phyloP scores from a whole-genome alignment of 208 protist genomes.

The Wallacemonas collosoma region DNA sequence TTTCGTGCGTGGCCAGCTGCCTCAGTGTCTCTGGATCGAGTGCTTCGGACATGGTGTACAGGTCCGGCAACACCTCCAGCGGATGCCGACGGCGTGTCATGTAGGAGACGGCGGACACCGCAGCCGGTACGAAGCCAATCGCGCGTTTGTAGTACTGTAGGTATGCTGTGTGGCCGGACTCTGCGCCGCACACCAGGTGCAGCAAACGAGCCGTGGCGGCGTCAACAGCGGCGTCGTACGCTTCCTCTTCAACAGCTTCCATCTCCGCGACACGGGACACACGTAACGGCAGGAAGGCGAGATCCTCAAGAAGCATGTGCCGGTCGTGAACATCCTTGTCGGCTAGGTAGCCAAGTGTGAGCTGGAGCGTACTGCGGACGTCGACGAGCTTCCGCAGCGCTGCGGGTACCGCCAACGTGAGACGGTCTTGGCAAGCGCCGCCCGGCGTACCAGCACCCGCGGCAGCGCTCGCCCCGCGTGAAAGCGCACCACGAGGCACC shows the following conservation, averaged over 20 bases:
- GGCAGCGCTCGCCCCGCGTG: no score
- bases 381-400: slow-evolving; percentile 29
- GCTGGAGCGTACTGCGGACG: slow-evolving; percentile 45
- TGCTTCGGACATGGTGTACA: slow-evolving; percentile 8
- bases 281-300: slow-evolving; percentile 67
- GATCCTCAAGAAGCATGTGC: slow-evolving; percentile 53
- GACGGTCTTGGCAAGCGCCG: background rate
- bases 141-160: slow-evolving; percentile 20
- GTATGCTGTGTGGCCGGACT: slow-evolving; percentile 4
- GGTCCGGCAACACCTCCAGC: slow-evolving; percentile 12
- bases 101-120: background rate
- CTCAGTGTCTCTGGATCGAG: background rate
- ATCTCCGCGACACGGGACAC: slow-evolving; percentile 53
- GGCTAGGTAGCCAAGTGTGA: slow-evolving; percentile 33
- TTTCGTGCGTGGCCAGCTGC: background rate
- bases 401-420: background rate
- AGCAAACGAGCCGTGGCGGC: slow-evolving; percentile 48
- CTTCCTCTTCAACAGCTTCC: slow-evolving; percentile 47
- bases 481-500: no score
- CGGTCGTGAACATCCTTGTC: slow-evolving; percentile 30
- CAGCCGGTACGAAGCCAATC: slow-evolving; percentile 13
- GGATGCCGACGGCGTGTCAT: slow-evolving; percentile 6
- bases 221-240: slow-evolving; percentile 53
- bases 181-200: slow-evolving; percentile 22
- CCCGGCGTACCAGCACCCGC: no score